These are phyloP conservation scores for Coemansia brasiliensis DNA, from an alignment of 192 early-diverging fungal genomes.

Conservation along the genomic window DNA sequence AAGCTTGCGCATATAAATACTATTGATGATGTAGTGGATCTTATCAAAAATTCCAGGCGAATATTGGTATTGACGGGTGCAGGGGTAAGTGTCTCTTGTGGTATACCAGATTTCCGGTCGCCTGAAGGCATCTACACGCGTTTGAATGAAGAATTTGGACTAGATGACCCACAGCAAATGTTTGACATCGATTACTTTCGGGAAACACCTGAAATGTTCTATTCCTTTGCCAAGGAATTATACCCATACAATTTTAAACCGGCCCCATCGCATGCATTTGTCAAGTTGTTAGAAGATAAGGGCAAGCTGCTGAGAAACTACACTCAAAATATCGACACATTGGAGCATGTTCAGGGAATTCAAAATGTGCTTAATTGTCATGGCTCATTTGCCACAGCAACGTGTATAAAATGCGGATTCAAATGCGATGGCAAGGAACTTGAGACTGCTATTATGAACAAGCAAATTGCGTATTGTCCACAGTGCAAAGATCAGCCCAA, in stretches of 20 bases:
- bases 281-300: slow-evolving; percentile 83
- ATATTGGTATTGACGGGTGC: slow-evolving; percentile 94
- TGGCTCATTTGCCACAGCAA: slow-evolving; percentile 95
- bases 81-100: slow-evolving; percentile 83
- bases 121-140: slow-evolving; percentile 88
- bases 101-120: slow-evolving; percentile 96
- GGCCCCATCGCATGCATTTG: slow-evolving; percentile 82
- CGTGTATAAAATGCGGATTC: slow-evolving; percentile 82
- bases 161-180: slow-evolving; percentile 93
- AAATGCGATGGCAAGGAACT: slow-evolving; percentile 77
- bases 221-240: slow-evolving; percentile 92
- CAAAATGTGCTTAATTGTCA: slow-evolving; percentile 84
- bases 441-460: slow-evolving; percentile 73
- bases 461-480: slow-evolving; percentile 75
- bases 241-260: slow-evolving; percentile 88
- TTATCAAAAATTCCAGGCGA: slow-evolving; percentile 61
- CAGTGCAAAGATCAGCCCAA: slow-evolving; percentile 55
- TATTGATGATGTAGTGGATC: slow-evolving; percentile 62
- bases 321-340: slow-evolving; percentile 96
- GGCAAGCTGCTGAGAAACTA: slow-evolving; percentile 87
- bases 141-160: slow-evolving; percentile 79
- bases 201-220: slow-evolving; percentile 86
- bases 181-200: slow-evolving; percentile 94
- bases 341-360: slow-evolving; percentile 88
- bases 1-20: slow-evolving; percentile 60